These are phyloP conservation scores for Tillandsia fasciculata DNA, from an alignment of 176 grass and related monocot genomes.

Conservation along the genomic window DNA sequence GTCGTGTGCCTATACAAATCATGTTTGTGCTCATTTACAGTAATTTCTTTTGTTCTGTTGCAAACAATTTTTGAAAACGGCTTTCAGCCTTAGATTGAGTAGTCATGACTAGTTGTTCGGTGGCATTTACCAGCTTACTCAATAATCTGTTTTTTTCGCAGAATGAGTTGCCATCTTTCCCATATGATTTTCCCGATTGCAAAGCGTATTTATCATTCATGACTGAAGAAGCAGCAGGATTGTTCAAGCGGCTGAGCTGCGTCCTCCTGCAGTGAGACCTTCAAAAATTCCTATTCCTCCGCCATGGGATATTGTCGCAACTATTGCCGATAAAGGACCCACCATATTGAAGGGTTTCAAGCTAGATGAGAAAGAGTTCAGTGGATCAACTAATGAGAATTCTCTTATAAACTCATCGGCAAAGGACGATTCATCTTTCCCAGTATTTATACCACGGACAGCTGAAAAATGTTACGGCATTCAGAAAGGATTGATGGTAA, in stretches of 20 bases:
- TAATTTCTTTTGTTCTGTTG: too few relatives aligned
- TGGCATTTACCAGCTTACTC: not conserved
- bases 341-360: constrained; percentile 16
- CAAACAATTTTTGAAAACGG: too few relatives aligned
- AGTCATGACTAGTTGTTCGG: not conserved
- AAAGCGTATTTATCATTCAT: constrained; percentile 47
- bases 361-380: constrained; percentile 9
- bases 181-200: constrained; percentile 88
- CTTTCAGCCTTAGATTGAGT: not conserved
- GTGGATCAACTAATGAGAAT: constrained; percentile 18
- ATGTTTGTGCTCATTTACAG: too few relatives aligned
- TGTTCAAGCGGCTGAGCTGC: constrained; percentile 33
- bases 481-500: constrained; percentile 36
- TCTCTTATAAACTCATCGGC: constrained; percentile 2
- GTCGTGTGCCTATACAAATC: too few relatives aligned
- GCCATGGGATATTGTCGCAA: constrained; percentile 48
- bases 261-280: constrained; percentile 50
- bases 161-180: constrained; percentile 66
- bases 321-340: constrained; percentile 27
- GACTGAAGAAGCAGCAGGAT: constrained; percentile 36
- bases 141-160: constrained; percentile 21
- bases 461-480: constrained; percentile 31
- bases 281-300: constrained; percentile 40
- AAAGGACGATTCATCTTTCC: constrained; percentile 17
- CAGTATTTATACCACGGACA: constrained; percentile 47